Base-by-base conservation (phyloP, 2,329 filamentous ascomycete species). In the Nemania abortiva region DNA sequence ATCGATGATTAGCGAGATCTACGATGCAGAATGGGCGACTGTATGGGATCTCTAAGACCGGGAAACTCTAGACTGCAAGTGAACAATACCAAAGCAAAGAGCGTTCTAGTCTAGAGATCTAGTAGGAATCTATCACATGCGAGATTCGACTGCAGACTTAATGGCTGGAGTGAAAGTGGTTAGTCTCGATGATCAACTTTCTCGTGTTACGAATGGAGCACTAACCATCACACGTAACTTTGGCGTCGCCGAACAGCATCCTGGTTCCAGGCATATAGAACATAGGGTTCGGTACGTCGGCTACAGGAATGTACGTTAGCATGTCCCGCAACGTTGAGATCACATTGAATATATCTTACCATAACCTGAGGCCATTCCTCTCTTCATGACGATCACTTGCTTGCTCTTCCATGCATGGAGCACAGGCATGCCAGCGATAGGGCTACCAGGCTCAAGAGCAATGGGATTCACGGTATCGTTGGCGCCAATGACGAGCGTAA, bases 401-500 rank as follows among this genome's bases (percentile, higher is more conserved):
- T 97, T 97, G 77, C 92, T 94, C 89, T 97, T 97, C 92, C 94
- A 97, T 6, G 92, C 94, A 72, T 97, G 92, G 74, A 97, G 83
- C 24, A 97, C 94, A 0, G 94, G 94, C 94, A 97, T 97, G 1
- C 94, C 94, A 0, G 94, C 94, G 73, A 97, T 97, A 0, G 93
- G 87, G 68, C 91, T 93, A 37, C 92, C 92, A 5, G 92, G 90
- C 78, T 97, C 93, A 72, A 97, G 82, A 0, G 94, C 93, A 75
- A 95, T 95, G 0, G 94, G 94, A 76, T 97, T 97, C 45, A 97
- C 94, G 0, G 94, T 97, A 75, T 97, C 94, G 74, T 97, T 97
- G 9, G 94, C 94, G 2, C 94, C 94, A 76, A 97, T 97, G 0
- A 97, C 94, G 3, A 97, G 87, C 0, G 93, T 94, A 10, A 97